A percentile compares a stretch with the other conserved stretches of the same genome.
Conservation (phyloP, 1,284 basidiomycete genomes). For the Irpex lacteus region DNA sequence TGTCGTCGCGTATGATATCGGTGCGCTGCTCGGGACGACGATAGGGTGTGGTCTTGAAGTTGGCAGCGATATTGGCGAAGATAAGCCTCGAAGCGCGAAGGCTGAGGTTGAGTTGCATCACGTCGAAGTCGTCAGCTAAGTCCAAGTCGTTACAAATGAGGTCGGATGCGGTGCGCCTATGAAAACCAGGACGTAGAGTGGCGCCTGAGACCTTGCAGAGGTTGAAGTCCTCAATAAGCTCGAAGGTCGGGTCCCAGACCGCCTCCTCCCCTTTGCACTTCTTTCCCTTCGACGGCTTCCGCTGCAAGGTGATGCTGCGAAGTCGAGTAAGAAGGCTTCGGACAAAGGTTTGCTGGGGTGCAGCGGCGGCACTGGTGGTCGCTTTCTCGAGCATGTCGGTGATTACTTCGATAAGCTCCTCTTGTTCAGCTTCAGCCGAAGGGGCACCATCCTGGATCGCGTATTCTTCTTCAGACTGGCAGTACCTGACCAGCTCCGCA, state of each 20-base stretch:
- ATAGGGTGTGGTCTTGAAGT: background rate
- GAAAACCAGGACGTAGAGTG: background rate
- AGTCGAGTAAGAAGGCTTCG: background rate
- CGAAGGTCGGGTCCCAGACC: background rate
- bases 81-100: background rate
- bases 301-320: background rate
- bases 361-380: background rate
- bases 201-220: background rate
- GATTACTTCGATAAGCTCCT: background rate
- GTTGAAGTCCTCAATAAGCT: background rate
- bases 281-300: background rate
- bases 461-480: background rate
- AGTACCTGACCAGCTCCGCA: background rate
- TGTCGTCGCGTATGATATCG: constrained; percentile 15
- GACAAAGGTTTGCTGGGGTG: background rate
- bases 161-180: background rate
- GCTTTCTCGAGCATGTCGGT: background rate
- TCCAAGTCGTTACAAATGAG: background rate
- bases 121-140: background rate
- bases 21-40: constrained; percentile 5
- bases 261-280: background rate
- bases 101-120: constrained; percentile 1
- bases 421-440: background rate
- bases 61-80: constrained; percentile 4
- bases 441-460: background rate